Conservation (phyloP, 768 basidiomycete species). For the Mycena vulgaris region DNA sequence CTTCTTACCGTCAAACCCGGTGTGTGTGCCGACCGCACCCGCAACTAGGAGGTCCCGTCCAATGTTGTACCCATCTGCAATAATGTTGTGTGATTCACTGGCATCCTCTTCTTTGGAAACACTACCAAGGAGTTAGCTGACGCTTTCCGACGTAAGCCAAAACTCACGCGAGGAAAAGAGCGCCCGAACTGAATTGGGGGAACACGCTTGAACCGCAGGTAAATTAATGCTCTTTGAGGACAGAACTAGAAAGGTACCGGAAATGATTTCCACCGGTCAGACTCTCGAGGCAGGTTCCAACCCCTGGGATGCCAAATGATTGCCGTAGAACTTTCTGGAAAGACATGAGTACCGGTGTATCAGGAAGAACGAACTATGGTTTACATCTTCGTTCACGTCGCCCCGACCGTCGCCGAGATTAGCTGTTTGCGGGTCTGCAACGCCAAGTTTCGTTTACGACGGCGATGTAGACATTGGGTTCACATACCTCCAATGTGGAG, state of each 20-base stretch:
- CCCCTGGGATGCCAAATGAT: constrained; percentile 52
- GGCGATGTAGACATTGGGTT: no score
- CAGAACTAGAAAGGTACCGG: constrained; percentile 46
- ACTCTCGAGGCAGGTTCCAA: constrained; percentile 63
- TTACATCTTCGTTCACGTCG: constrained; percentile 56
- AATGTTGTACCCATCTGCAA: constrained; percentile 60
- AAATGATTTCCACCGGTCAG: constrained; percentile 65
- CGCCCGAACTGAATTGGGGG: constrained; percentile 59
- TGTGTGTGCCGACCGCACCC: constrained; percentile 49
- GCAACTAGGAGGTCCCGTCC: constrained; percentile 59
- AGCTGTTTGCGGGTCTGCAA: constrained; percentile 53
- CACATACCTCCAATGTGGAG: constrained; percentile 57
- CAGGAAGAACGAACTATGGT: background rate
- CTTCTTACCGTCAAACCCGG: constrained; percentile 38
- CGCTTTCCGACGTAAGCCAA: background rate
- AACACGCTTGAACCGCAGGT: constrained; percentile 47
- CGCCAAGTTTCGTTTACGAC: no score
- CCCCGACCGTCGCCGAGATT: constrained; percentile 66
- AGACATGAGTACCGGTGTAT: constrained; percentile 26
- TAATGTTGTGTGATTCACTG: constrained; percentile 52
- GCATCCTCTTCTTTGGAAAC: constrained; percentile 60
- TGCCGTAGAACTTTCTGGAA: constrained; percentile 58
- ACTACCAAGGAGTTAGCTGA: constrained; percentile 37
- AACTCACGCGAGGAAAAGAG: constrained; percentile 66
- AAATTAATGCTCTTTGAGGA: background rate